Percentiles rank a stretch among this genome's conserved stretches.
phyloP scores from a whole-genome alignment of 1,139 yeast genomes.

The Suhomyces bribrorum region DNA sequence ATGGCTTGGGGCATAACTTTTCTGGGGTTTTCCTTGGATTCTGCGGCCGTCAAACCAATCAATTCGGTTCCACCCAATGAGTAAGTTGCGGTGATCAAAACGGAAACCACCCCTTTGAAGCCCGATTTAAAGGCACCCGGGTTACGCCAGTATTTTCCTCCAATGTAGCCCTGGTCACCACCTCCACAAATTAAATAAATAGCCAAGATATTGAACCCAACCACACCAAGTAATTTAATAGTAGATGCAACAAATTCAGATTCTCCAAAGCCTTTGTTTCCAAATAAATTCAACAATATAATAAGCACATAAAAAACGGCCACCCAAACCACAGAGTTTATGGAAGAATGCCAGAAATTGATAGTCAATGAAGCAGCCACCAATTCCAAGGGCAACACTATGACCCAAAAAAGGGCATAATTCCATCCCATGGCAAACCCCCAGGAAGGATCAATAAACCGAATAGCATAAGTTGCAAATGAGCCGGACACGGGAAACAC shows the following conservation, averaged over 20 bases:
- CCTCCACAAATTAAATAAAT: constrained; percentile 70
- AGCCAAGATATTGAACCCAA: constrained; percentile 71
- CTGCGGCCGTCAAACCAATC: constrained; percentile 42
- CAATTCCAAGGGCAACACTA: constrained; percentile 67
- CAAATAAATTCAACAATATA: constrained; percentile 55
- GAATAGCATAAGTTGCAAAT: constrained; percentile 64
- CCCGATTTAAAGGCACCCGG: constrained; percentile 70
- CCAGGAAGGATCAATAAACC: constrained; percentile 69
- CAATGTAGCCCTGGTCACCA: constrained; percentile 55
- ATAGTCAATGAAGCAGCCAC: constrained; percentile 73
- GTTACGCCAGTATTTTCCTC: constrained; percentile 55
- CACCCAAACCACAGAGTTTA: constrained; percentile 69
- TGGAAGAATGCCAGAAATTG: constrained; percentile 58
- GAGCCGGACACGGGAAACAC: constrained; percentile 71
- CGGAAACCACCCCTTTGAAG: constrained; percentile 52
- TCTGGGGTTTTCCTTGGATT: constrained; percentile 41
- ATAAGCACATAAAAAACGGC: constrained; percentile 61
- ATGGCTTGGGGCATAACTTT: constrained; percentile 43
- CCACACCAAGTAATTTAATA: constrained; percentile 60
- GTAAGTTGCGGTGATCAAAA: constrained; percentile 44
- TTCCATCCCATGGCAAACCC: constrained; percentile 78
- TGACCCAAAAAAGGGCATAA: constrained; percentile 68
- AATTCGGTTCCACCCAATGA: constrained; percentile 49
- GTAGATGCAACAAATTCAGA: constrained; percentile 64
- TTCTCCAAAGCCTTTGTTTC: constrained; percentile 67